Percentiles rank a stretch among this genome's conserved stretches.
Conservation (phyloP, 1,284 basidiomycete genomes). For the Ganoderma sp. region DNA sequence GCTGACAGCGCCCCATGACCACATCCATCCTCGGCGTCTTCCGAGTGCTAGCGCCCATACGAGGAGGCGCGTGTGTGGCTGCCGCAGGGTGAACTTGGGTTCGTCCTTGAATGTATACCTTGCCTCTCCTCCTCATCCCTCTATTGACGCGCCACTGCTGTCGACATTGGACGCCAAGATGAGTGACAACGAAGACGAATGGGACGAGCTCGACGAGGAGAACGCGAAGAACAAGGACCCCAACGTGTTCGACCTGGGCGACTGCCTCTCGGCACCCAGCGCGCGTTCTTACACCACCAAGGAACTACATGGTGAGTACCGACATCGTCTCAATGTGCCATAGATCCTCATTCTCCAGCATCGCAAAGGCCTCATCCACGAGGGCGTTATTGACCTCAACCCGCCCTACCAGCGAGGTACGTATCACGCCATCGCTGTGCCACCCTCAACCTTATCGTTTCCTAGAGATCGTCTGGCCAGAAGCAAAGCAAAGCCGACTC, state of each 20-base stretch:
- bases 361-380: constrained; percentile 60
- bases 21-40: background rate
- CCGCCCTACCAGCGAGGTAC: constrained; percentile 73
- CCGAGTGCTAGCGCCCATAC: background rate
- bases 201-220: constrained; percentile 59
- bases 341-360: background rate
- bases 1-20: background rate
- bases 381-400: constrained; percentile 66
- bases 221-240: constrained; percentile 43
- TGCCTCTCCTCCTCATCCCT: background rate
- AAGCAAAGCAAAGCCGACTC: constrained; percentile 69
- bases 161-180: background rate
- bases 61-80: background rate
- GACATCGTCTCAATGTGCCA: background rate
- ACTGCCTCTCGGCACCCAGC: constrained; percentile 47
- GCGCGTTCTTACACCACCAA: constrained; percentile 49
- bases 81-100: background rate
- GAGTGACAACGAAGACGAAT: constrained; percentile 28
- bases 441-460: constrained; percentile 10
- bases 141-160: background rate
- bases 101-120: constrained; percentile 3
- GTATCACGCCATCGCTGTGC: background rate
- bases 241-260: constrained; percentile 53
- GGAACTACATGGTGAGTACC: constrained; percentile 58
- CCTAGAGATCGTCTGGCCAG: constrained; percentile 75